phyloP scores from a whole-genome alignment of 139 green algal genomes.

The Chlorella ohadii region DNA sequence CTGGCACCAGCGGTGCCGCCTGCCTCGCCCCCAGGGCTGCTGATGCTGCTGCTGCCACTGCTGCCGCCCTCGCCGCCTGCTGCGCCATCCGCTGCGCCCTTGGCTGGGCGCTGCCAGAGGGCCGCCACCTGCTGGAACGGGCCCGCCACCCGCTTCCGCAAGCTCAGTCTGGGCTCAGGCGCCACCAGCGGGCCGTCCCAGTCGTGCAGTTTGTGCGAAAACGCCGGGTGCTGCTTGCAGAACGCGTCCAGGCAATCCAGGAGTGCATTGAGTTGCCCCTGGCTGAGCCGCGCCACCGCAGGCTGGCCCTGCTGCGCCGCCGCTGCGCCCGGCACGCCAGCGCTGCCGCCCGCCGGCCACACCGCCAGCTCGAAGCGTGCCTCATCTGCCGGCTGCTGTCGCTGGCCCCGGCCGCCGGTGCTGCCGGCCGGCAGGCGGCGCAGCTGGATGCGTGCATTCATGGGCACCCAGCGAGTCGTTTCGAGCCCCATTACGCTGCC shows the following conservation, averaged over 20 bases:
- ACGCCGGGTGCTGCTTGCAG: background rate
- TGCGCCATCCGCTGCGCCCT: too few species aligned
- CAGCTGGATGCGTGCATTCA: background rate
- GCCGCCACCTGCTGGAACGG: background rate
- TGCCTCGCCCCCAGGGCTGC: background rate
- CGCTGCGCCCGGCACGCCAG: background rate
- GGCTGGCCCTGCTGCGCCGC: background rate
- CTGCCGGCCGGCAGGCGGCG: background rate
- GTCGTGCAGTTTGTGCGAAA: background rate
- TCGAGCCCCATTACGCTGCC: background rate
- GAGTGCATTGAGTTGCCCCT: conserved; percentile 1
- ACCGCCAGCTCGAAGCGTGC: background rate
- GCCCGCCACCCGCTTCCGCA: too few species aligned
- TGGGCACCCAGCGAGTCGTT: background rate
- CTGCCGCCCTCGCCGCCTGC: too few species aligned
- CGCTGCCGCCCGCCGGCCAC: background rate
- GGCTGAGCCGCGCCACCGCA: background rate
- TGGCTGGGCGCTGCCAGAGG: background rate
- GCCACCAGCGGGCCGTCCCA: background rate
- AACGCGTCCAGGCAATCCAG: conserved; percentile 22
- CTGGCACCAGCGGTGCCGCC: too few species aligned
- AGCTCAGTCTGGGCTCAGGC: background rate
- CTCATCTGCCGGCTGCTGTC: background rate
- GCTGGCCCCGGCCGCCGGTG: background rate
- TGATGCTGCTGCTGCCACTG: too few species aligned